Evolutionary conservation across 2,329 filamentous ascomycete genomes (phyloP), one percentile per base, ranked within the genome.

Genomic region (Lachnellula occidentalis): DNA sequence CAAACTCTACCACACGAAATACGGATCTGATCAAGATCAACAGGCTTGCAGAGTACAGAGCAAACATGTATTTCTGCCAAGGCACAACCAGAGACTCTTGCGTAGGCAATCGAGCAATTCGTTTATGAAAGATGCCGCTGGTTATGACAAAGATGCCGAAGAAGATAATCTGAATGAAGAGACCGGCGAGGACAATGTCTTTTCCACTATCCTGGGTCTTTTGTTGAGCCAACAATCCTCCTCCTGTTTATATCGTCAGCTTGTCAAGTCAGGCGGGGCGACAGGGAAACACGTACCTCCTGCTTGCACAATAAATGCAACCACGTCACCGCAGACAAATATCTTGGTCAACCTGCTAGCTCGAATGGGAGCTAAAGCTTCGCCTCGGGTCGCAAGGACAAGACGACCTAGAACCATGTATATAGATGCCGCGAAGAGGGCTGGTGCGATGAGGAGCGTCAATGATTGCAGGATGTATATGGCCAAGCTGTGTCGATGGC

Each of bases 1-100:
- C 57, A 55, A 76, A 82, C 66, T 81, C 78, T 6, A 73, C 63
- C 9, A 79, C 68, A 34, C 78, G 71, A 51, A 78, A 78, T 2
- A 79, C 55, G 6, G 68, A 74, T 36, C 79, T 71, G 5, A 79
- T 51, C 55, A 81, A 65, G 61, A 81, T 80, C 17, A 80, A 64
- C 0, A 63, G 57, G 52, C 71, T 74, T 36, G 71, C 69, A 2
- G 61, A 46, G 59, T 78, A 78, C 5, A 80, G 65, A 0, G 67
- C 61, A 19, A 62, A 58, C 48, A 79, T 64, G 51, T 74, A 70
- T 51, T 68, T 72, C 34, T 58, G 50, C 62, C 64, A 66, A 14
- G 57, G 55, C 0, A 58, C 34, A 1, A 22, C n/a, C 2, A 50
- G 4, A 3, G 58, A 58, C 5, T 34, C 14, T 3, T 42, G 31